A percentile compares a stretch with the other conserved stretches of the same genome.
Evolutionary conservation across 2,329 filamentous ascomycete species (phyloP).

Genomic region (Colletotrichum paranaense): DNA sequence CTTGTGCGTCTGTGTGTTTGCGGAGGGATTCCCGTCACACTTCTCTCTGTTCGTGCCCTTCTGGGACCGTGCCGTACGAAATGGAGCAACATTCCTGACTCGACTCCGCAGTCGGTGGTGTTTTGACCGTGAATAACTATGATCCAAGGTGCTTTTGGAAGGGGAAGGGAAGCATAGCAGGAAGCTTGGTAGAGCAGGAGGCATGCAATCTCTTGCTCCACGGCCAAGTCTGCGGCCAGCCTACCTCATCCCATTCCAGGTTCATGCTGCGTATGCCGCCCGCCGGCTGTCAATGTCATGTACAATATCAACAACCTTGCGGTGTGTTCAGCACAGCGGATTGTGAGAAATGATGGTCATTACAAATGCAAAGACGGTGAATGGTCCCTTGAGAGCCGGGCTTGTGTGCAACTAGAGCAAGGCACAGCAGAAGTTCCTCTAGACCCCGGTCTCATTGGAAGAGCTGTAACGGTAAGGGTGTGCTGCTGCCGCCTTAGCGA

Average conservation of each 20-base stretch:
- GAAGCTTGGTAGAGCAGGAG: background rate
- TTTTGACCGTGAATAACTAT: background rate
- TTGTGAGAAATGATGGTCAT: background rate
- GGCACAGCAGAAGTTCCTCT: slow-evolving; percentile 11
- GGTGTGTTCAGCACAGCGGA: background rate
- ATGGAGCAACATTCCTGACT: slow-evolving; percentile 13
- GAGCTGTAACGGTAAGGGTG: background rate
- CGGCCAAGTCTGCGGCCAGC: background rate
- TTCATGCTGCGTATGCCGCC: no score
- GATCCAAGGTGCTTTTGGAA: background rate
- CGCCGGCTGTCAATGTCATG: background rate
- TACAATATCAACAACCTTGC: background rate
- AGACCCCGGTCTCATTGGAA: background rate
- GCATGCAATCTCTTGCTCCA: background rate
- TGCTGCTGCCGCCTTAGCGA: background rate
- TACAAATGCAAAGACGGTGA: slow-evolving; percentile 22
- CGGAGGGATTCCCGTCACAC: background rate
- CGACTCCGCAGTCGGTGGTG: background rate
- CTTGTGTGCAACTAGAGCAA: background rate
- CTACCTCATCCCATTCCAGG: background rate
- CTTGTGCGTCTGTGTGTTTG: background rate
- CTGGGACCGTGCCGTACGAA: background rate
- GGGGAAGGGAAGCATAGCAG: background rate
- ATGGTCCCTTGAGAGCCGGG: background rate
- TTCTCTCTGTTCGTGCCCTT: background rate